Base-by-base conservation (phyloP, 2,329 filamentous ascomycete genomes). In the Beauveria rudraprayagi region DNA sequence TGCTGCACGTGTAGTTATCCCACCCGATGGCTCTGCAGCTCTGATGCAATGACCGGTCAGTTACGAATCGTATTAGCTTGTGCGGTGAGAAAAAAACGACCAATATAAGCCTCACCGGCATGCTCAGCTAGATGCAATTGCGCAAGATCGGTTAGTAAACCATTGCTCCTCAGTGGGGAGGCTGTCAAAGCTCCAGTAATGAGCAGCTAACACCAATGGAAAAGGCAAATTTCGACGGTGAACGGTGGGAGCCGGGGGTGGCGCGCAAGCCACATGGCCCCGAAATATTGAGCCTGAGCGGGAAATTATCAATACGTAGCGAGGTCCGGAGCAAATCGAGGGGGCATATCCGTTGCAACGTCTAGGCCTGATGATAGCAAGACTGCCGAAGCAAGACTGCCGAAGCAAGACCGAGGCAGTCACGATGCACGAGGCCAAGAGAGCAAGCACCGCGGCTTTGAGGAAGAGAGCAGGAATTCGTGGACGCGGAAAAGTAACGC, bases 91-190 rank as follows among this genome's bases (percentile, higher is more conserved):
- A 24, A 14, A 47, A 14, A 14, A n/a, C 24, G 17, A 19, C 14
- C 3, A 41, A 16, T 28, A 28, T 6, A 56, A 44, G 40, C 53
- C 9, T 56, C 28, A 44, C 22, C 26, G 22, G 11, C 40, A n/a
- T 9, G 34, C 8, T 43, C 41, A 43, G 41, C n/a, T 43, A 55
- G 24, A 44, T 55, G 52, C 22, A 43, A 44, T n/a, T 28, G 52
- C 22, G 16, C 34, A 48, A 53, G 48, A 60, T 58, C 46, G 56
- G 46, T 47, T 30, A 57, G 10, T 8, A 14, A 19, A 16, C n/a
- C 30, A 50, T 34, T 52, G 37, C 37, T 53, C 56, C 47, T 53
- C 37, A 46, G 56, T 60, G 56, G 48, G 24, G 56, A 52, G 48
- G 24, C 24, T 34, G 34, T 46, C 47, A 17, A 30, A 41, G 48